Percentiles rank a stretch among this genome's conserved stretches.
Conservation (phyloP, 257 asterid genomes). For the Nicotiana knightiana region DNA sequence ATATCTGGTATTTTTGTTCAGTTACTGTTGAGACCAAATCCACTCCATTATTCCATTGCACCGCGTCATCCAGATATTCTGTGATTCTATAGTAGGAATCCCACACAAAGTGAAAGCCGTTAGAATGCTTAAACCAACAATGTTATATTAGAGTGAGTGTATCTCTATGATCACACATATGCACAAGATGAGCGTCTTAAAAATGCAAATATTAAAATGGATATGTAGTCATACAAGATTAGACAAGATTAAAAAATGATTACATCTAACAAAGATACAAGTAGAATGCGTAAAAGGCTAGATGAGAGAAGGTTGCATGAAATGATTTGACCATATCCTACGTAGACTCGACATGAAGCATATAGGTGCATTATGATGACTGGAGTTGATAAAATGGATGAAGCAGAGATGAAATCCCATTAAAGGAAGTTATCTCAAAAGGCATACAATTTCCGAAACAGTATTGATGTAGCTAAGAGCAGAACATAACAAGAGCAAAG, state of each 20-base stretch:
- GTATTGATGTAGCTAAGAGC: not conserved
- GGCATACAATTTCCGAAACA: not conserved
- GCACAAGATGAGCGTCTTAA: not conserved
- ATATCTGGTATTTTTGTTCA: not conserved
- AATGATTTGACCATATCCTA: not conserved
- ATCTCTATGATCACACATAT: not conserved
- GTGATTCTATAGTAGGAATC: not conserved
- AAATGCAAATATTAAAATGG: not conserved
- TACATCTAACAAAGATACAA: not conserved
- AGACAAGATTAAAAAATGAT: not conserved
- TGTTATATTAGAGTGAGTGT: not conserved
- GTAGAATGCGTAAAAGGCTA: not conserved
- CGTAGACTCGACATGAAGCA: not conserved
- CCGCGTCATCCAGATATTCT: not conserved
- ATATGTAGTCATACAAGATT: not conserved
- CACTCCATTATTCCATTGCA: not conserved
- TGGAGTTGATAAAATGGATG: not conserved
- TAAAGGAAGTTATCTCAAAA: not conserved
- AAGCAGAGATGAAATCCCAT: not conserved
- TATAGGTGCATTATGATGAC: not conserved
- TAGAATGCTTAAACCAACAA: not conserved
- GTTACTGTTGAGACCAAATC: not conserved
- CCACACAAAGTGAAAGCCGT: not conserved
- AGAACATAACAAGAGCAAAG: not conserved
- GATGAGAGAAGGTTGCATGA: not conserved